A percentile compares a stretch with the other conserved stretches of the same genome.
Conservation (phyloP, 306 rosid genomes). For the Ziziphus jujuba region DNA sequence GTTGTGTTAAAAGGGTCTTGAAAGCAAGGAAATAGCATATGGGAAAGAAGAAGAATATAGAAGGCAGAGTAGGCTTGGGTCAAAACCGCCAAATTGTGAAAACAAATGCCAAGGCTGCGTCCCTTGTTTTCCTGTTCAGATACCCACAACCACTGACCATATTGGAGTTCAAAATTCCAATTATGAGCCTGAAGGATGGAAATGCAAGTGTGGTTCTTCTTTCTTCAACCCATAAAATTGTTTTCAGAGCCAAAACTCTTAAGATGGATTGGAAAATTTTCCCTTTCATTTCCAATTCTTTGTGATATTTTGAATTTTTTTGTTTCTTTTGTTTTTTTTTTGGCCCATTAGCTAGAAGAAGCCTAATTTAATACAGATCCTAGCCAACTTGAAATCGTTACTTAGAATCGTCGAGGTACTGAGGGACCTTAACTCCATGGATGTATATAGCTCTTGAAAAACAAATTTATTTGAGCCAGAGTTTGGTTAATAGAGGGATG, state of each 20-base stretch:
- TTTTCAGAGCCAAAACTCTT: background rate
- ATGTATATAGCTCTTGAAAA: too few relatives aligned
- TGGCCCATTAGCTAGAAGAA: too few relatives aligned
- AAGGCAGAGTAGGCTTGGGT: slow-evolving; percentile 35
- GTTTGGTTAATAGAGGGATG: too few relatives aligned
- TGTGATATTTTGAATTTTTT: too few relatives aligned
- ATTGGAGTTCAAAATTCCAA: slow-evolving; percentile 32
- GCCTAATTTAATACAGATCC: too few relatives aligned
- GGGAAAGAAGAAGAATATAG: slow-evolving; percentile 15
- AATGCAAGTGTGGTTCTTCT: slow-evolving; percentile 43
- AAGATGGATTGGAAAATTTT: too few relatives aligned
- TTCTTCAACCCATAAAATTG: slow-evolving; percentile 30
- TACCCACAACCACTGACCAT: slow-evolving; percentile 19
- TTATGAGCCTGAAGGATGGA: slow-evolving; percentile 47
- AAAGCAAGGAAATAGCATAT: slow-evolving; percentile 3
- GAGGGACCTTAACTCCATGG: too few relatives aligned
- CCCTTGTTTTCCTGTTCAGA: slow-evolving; percentile 43
- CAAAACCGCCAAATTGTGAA: slow-evolving; percentile 39
- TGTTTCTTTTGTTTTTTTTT: too few relatives aligned
- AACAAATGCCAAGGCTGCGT: slow-evolving; percentile 33
- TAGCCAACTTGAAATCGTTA: too few relatives aligned
- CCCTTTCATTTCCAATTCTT: too few relatives aligned
- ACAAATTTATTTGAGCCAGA: too few relatives aligned
- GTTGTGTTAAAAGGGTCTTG: slow-evolving; percentile 12
- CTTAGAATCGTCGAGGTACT: too few relatives aligned